Evolutionary conservation across 495 filamentous ascomycete genomes (phyloP), one percentile per base, ranked within the genome.

Genomic region (Monascus purpureus): DNA sequence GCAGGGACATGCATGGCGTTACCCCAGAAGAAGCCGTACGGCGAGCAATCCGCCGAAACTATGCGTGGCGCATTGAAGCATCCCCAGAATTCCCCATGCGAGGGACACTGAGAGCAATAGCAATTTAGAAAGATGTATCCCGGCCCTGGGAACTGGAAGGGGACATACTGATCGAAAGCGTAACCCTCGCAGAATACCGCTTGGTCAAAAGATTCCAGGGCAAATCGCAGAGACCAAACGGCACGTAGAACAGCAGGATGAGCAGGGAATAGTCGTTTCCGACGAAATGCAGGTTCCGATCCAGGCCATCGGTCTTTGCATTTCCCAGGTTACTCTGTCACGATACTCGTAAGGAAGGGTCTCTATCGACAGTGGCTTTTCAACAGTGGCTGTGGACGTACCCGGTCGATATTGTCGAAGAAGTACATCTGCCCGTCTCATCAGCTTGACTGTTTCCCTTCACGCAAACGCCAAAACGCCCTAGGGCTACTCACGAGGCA

Each of bases 171-270:
- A 72, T 41, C 3, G 78, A 74, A 4, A 84, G 59, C n/a, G 78
- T 72, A 2, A 63, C 57, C 17, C 69, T 61, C 1, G 75, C 72
- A 4, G 76, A 74, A 33, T 59, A 74, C 33, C 70, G 76, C 54
- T 84, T 82, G 29, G 73, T 75, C 3, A 79, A 46, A 55, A 86
- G 74, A 5, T 68, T 75, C 28, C 81, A 38, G 2, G 70, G 70
- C 2, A 75, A 77, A 5, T 73, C 78, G 28, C 69, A 75, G 11
- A 83, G 45, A 28, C 83, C 76, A 44, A 80, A 85, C 6, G 80
- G 81, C n/a, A 85, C 57, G 48, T 77, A 84, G 58, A 86, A 86
- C 39, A 84, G 73, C 13, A 66, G 70, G 12, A 84, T 53, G 8
- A 83, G 66, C 13, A 72, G 67, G 45, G 82, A 83, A 54, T 84